These are phyloP conservation scores for Aureobasidium sp. DNA, from an alignment of 2,329 filamentous ascomycete species.

Conservation along the genomic window DNA sequence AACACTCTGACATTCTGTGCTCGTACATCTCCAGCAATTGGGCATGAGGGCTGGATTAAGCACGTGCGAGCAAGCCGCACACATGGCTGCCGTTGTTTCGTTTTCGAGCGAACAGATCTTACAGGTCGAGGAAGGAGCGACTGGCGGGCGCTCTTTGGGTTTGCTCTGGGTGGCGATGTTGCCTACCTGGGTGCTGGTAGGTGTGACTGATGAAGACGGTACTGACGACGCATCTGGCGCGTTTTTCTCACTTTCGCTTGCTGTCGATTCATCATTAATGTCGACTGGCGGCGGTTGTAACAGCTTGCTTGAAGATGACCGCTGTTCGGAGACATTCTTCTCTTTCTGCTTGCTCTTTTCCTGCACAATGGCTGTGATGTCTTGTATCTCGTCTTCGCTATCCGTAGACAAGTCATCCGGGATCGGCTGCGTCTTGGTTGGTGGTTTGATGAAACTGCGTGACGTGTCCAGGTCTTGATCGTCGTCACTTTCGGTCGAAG, in stretches of 20 bases:
- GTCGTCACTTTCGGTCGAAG: background rate
- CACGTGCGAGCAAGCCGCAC: conserved; percentile 62
- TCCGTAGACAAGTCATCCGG: conserved; percentile 1
- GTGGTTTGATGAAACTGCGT: background rate
- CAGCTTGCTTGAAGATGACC: background rate
- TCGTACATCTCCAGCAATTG: conserved; percentile 56
- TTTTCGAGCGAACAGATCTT: conserved; percentile 63
- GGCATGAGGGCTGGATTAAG: conserved; percentile 46
- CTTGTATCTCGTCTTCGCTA: conserved; percentile 2
- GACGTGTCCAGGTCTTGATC: background rate
- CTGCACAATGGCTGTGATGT: background rate
- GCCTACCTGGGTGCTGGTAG: conserved; percentile 8
- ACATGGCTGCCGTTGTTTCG: conserved; percentile 45
- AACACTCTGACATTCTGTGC: conserved; percentile 45
- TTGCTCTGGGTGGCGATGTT: background rate
- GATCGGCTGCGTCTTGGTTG: background rate
- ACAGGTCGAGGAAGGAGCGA: conserved; percentile 31
- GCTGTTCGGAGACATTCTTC: background rate
- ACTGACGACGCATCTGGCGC: background rate
- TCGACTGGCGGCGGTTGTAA: background rate
- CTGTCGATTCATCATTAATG: conserved; percentile 15
- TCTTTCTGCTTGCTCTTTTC: background rate
- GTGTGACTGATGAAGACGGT: background rate
- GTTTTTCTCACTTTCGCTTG: conserved; percentile 7
- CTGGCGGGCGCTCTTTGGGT: background rate